These are phyloP conservation scores for Afroboletus lepidellus DNA, from an alignment of 1,284 basidiomycete genomes.

Conservation along the genomic window DNA sequence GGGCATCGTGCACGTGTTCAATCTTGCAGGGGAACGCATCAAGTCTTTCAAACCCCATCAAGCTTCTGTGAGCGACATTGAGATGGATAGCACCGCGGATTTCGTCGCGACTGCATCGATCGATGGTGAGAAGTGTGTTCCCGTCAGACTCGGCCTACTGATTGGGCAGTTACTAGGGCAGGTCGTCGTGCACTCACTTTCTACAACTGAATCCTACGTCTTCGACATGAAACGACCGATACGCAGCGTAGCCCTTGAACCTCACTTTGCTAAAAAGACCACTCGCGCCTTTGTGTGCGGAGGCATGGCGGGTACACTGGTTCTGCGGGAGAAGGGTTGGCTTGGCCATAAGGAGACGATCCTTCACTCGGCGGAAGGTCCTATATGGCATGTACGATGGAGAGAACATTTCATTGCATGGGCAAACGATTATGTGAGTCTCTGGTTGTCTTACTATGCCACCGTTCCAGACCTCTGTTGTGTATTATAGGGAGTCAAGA, in stretches of 20 bases:
- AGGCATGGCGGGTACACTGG: slow-evolving; percentile 86
- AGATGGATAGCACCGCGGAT: slow-evolving; percentile 82
- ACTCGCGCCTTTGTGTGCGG: slow-evolving; percentile 91
- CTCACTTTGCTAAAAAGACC: slow-evolving; percentile 80
- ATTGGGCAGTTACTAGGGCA: slow-evolving; percentile 57
- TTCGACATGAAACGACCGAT: slow-evolving; percentile 95
- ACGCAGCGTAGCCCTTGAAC: slow-evolving; percentile 88
- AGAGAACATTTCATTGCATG: slow-evolving; percentile 86
- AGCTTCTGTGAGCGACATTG: slow-evolving; percentile 87
- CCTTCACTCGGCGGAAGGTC: slow-evolving; percentile 88
- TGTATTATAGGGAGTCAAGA: slow-evolving; percentile 77
- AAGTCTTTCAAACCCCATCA: slow-evolving; percentile 92
- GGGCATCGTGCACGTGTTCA: slow-evolving; percentile 88
- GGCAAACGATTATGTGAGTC: slow-evolving; percentile 86
- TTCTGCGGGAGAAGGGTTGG: slow-evolving; percentile 95
- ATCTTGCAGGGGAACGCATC: slow-evolving; percentile 77
- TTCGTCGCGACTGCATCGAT: slow-evolving; percentile 93
- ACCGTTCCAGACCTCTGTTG: background rate
- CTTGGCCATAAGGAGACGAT: slow-evolving; percentile 90
- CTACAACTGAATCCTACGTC: slow-evolving; percentile 78
- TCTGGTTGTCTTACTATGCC: background rate
- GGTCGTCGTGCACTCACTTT: slow-evolving; percentile 85
- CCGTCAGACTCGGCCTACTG: slow-evolving; percentile 6
- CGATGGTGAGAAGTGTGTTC: slow-evolving; percentile 65
- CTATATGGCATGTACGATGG: slow-evolving; percentile 94